A percentile compares a stretch with the other conserved stretches of the same genome.
Conservation (phyloP, 768 basidiomycete species). For the Lactifluus volemus region DNA sequence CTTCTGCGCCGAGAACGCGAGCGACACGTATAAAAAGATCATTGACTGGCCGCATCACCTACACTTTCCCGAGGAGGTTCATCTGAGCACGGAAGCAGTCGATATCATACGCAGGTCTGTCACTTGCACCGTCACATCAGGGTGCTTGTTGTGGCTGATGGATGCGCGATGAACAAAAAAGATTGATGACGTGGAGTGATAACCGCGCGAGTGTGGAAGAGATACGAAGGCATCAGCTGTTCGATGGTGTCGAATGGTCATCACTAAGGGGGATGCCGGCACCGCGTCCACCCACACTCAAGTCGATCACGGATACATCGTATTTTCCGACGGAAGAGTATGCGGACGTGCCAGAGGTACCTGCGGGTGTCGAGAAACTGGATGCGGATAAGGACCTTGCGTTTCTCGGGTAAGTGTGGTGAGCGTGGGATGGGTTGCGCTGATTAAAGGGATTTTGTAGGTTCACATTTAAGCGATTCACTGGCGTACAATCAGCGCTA, state of each 20-base stretch:
- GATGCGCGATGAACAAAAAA: slow-evolving; percentile 23
- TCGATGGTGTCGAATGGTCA: slow-evolving; percentile 92
- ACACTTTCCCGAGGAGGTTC: slow-evolving; percentile 91
- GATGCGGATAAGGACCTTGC: slow-evolving; percentile 48
- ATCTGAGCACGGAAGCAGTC: slow-evolving; percentile 85
- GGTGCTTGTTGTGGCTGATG: neutral
- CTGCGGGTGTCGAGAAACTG: slow-evolving; percentile 32
- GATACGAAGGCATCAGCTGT: slow-evolving; percentile 86
- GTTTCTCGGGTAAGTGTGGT: slow-evolving; percentile 39
- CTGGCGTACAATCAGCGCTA: slow-evolving; percentile 22
- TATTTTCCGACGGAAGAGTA: slow-evolving; percentile 96
- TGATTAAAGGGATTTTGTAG: slow-evolving; percentile 27
- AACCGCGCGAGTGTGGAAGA: slow-evolving; percentile 71
- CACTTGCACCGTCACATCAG: neutral
- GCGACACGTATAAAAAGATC: slow-evolving; percentile 97
- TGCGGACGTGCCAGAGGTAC: slow-evolving; percentile 58
- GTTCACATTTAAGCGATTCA: slow-evolving; percentile 75
- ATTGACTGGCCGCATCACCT: slow-evolving; percentile 88
- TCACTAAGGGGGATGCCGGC: slow-evolving; percentile 81
- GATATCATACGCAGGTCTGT: slow-evolving; percentile 75
- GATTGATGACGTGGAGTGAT: slow-evolving; percentile 81
- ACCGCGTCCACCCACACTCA: slow-evolving; percentile 89
- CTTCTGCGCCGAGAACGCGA: slow-evolving; percentile 93
- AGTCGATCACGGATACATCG: slow-evolving; percentile 90
- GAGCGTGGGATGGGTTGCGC: neutral